Percentiles rank a stretch among this genome's conserved stretches.
These are phyloP conservation scores for Chaetothyriales sp. DNA, from an alignment of 2,329 filamentous ascomycete genomes.

Conservation along the genomic window DNA sequence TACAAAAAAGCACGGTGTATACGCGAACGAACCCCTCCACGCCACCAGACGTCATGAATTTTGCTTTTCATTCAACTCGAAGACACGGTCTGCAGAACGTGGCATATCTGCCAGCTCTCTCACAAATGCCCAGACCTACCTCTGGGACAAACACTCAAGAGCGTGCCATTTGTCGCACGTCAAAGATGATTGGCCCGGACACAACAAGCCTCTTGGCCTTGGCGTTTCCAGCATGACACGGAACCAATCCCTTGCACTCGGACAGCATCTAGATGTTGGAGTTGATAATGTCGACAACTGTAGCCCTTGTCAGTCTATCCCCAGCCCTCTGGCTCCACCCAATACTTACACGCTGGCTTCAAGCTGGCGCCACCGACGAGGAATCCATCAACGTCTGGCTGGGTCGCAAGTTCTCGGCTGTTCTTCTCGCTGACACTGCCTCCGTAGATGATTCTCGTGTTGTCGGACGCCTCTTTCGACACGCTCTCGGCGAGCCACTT, in stretches of 20 bases:
- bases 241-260: not conserved
- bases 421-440: conserved; percentile 98
- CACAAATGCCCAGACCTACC: not conserved
- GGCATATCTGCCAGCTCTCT: not conserved
- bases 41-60: not conserved
- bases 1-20: not conserved
- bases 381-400: conserved; percentile 95
- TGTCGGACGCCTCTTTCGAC: conserved; percentile 64
- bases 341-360: conserved; percentile 75
- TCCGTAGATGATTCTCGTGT: conserved; percentile 90
- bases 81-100: not conserved
- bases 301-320: conserved; percentile 4
- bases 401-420: conserved; percentile 79
- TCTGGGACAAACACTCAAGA: not conserved
- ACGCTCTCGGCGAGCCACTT: conserved; percentile 65
- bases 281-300: conserved; percentile 58
- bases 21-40: too few species aligned
- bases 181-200: not conserved
- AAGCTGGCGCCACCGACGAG: conserved; percentile 89
- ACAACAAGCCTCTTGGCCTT: not conserved
- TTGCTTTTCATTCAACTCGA: not conserved
- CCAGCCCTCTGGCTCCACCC: not conserved
- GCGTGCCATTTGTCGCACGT: not conserved
- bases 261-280: conserved; percentile 26
- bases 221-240: not conserved